Evolutionary conservation across 768 basidiomycete genomes (phyloP).

Genomic region (Dacryopinax spathularia): DNA sequence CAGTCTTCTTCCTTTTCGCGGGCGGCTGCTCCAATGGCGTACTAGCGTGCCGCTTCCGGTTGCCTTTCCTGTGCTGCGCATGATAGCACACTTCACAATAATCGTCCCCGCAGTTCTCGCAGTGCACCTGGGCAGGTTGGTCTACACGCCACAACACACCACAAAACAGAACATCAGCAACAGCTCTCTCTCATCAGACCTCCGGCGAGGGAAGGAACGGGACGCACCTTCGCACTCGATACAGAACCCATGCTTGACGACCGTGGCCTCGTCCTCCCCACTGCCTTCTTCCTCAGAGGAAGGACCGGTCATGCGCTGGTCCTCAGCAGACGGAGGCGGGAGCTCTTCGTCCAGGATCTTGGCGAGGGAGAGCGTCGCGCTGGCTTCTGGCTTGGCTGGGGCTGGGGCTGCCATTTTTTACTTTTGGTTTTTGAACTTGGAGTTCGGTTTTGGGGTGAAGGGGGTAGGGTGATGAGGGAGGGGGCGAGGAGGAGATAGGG

Average conservation of each 20-base stretch:
- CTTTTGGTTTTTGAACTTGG: no score
- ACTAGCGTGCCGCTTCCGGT: slow-evolving; percentile 47
- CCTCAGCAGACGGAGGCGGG: neutral
- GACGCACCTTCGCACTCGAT: slow-evolving; percentile 69
- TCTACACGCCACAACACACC: slow-evolving; percentile 32
- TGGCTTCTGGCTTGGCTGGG: neutral
- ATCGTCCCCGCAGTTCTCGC: slow-evolving; percentile 54
- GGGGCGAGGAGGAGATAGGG: no score
- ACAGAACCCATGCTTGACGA: slow-evolving; percentile 28
- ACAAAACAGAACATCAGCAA: neutral
- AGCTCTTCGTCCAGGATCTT: neutral
- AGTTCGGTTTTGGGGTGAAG: no score
- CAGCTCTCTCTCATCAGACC: neutral
- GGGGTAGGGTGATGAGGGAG: no score
- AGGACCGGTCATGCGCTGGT: neutral
- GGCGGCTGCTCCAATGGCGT: slow-evolving; percentile 30
- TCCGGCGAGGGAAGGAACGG: neutral
- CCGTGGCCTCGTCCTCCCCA: slow-evolving; percentile 10
- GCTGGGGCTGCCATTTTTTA: neutral
- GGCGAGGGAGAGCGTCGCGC: neutral
- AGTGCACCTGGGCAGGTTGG: slow-evolving; percentile 64
- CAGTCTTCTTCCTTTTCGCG: slow-evolving; percentile 9
- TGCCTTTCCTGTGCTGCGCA: slow-evolving; percentile 70
- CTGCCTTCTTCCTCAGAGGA: slow-evolving; percentile 5
- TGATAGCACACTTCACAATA: slow-evolving; percentile 81